These are phyloP conservation scores for Chenopodium album DNA, from an alignment of 148 eudicot genomes.

Conservation along the genomic window DNA sequence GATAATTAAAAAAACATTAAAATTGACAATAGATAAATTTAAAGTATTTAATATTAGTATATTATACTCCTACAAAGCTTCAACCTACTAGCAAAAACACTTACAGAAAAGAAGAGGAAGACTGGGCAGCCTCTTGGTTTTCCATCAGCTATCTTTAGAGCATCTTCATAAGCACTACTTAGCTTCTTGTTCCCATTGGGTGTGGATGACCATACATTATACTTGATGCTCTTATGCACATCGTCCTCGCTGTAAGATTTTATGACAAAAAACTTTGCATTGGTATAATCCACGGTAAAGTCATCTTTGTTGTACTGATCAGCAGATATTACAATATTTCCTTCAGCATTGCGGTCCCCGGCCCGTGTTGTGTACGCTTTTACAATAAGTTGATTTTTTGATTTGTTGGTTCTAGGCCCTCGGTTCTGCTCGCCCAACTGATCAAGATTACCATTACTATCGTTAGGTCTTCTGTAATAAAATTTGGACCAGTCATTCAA, in stretches of 20 bases:
- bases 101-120: constrained; percentile 87
- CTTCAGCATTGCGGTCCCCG: constrained; percentile 66
- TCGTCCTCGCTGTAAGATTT: constrained; percentile 99
- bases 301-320: constrained; percentile 81
- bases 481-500: constrained; percentile 53
- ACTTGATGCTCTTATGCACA: constrained; percentile 96
- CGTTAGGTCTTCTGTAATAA: constrained; percentile 43
- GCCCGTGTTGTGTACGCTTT: constrained; percentile 81
- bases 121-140: constrained; percentile 79
- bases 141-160: constrained; percentile 67
- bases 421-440: constrained; percentile 56
- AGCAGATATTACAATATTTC: constrained; percentile 65
- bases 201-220: constrained; percentile 97
- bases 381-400: constrained; percentile 61
- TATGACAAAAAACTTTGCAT: constrained; percentile 87
- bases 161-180: constrained; percentile 79
- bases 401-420: constrained; percentile 63
- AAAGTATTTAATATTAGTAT: not conserved
- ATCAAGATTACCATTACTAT: constrained; percentile 45
- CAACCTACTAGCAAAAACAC: constrained; percentile 21
- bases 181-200: constrained; percentile 96
- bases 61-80: not conserved
- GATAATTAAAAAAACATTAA: not conserved
- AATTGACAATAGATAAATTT: not conserved
- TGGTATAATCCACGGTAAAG: constrained; percentile 53